Base-by-base conservation (phyloP, 352 stramenopile species). In the Pythium brassicae region DNA sequence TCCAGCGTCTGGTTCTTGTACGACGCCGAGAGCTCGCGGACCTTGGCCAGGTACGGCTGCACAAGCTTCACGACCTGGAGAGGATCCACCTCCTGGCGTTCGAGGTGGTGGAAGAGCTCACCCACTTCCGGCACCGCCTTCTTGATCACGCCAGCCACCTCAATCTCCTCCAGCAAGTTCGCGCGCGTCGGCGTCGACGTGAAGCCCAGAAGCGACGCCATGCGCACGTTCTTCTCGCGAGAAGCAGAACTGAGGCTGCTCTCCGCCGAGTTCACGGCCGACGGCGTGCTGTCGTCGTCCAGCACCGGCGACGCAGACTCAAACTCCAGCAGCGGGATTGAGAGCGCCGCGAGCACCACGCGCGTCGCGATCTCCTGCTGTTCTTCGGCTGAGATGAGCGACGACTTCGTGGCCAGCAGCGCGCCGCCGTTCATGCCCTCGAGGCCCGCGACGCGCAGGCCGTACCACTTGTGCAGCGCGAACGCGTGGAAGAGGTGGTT, bases 401-500 rank as follows among this genome's bases (percentile, higher is more conserved):
- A 57, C 12, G 75, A 64, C 22, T 74, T 39, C 29, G 70, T 42
- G 44, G 71, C 66, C 19, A 86, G 61, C 50, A 67, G 66, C 7
- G 48, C 48, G 19, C 57, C 68, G 34, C 75, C 74, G 60, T 72
- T 74, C 59, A 86, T 61, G 54, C 74, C 78, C 25, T 71, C 66
- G 25, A 96, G 83, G 20, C 96, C 95, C 53, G 84, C 92, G 48
- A 98, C 90, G 52, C 87, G 91, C 57, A 98, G 72, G 17, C 74
- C 83, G 66, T 96, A 98, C 73, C 94, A 98, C 77, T 98, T 98
- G 79, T 96, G 97, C 62, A 92, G 95, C 19, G 96, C 95, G 73
- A 98, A 98, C 39, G 96, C 95, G 70, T 99, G 95, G 74, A 98
- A 98, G 23, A 99, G 79, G 66, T 97, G 86, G 65, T 99, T 98